Conservation (phyloP, 1,139 yeast species). For the Taphrina wiesneri region DNA sequence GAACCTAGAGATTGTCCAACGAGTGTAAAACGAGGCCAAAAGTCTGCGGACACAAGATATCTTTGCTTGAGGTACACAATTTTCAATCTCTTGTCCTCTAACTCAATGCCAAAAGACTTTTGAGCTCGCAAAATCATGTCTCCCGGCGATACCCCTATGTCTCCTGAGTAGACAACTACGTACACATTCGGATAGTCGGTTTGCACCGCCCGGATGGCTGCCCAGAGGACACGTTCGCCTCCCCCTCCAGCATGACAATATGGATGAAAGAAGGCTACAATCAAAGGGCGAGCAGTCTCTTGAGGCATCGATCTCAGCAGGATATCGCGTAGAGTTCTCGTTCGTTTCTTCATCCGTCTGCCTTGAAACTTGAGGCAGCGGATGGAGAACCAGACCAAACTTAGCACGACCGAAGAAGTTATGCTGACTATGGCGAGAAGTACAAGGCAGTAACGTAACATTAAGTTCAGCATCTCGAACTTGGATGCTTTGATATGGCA, state of each 20-base stretch:
- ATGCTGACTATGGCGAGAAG: background rate
- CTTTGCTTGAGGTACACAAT: conserved; percentile 69
- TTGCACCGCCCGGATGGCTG: conserved; percentile 77
- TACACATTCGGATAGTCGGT: conserved; percentile 54
- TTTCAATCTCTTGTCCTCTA: conserved; percentile 58
- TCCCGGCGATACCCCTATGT: conserved; percentile 53
- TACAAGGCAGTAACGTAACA: background rate
- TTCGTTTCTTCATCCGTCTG: background rate
- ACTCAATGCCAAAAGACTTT: conserved; percentile 58
- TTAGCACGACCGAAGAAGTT: background rate
- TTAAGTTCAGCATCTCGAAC: no score
- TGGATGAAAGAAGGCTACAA: conserved; percentile 87
- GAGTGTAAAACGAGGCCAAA: conserved; percentile 80
- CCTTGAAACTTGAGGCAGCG: background rate
- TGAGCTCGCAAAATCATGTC: conserved; percentile 61
- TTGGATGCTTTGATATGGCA: no score
- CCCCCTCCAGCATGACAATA: conserved; percentile 95
- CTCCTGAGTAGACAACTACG: conserved; percentile 79
- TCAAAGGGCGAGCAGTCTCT: background rate
- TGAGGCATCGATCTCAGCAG: background rate
- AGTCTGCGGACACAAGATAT: conserved; percentile 63
- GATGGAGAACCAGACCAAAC: background rate
- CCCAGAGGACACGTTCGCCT: conserved; percentile 96
- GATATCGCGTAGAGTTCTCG: background rate
- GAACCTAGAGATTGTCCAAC: conserved; percentile 88